phyloP scores from a whole-genome alignment of 2,329 filamentous ascomycete genomes.

The Penicillium verrucosum region DNA sequence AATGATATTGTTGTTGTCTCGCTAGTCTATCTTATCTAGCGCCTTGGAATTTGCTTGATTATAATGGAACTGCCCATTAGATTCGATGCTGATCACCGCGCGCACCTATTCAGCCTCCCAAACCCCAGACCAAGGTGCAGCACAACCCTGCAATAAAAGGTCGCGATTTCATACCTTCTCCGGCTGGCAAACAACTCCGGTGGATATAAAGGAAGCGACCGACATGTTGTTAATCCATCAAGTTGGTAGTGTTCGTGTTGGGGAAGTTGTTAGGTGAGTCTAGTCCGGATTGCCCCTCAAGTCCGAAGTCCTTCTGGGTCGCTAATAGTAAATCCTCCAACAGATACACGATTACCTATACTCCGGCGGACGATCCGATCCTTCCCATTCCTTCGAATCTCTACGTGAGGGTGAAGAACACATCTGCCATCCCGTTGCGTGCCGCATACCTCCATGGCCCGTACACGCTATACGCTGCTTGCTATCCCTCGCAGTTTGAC shows the following conservation, averaged over 20 bases:
- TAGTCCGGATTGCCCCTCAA: background rate
- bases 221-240: constrained; percentile 89
- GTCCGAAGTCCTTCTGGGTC: background rate
- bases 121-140: constrained; percentile 31
- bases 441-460: constrained; percentile 96
- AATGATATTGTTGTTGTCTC: background rate
- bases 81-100: constrained; percentile 44
- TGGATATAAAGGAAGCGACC: constrained; percentile 21
- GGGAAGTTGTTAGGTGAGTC: constrained; percentile 80
- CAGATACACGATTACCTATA: constrained; percentile 83
- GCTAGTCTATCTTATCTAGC: background rate
- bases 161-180: constrained; percentile 32
- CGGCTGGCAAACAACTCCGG: constrained; percentile 33
- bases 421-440: constrained; percentile 81
- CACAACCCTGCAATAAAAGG: constrained; percentile 20
- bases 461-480: constrained; percentile 83
- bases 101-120: constrained; percentile 44
- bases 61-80: constrained; percentile 22
- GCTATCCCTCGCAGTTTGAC: constrained; percentile 78
- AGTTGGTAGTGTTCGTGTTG: constrained; percentile 85
- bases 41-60: background rate
- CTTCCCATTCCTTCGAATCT: constrained; percentile 78
- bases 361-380: constrained; percentile 81
- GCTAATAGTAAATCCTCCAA: background rate
- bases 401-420: constrained; percentile 86